Conservation (phyloP, 768 basidiomycete species). For the Mycena olivaceomarginata region DNA sequence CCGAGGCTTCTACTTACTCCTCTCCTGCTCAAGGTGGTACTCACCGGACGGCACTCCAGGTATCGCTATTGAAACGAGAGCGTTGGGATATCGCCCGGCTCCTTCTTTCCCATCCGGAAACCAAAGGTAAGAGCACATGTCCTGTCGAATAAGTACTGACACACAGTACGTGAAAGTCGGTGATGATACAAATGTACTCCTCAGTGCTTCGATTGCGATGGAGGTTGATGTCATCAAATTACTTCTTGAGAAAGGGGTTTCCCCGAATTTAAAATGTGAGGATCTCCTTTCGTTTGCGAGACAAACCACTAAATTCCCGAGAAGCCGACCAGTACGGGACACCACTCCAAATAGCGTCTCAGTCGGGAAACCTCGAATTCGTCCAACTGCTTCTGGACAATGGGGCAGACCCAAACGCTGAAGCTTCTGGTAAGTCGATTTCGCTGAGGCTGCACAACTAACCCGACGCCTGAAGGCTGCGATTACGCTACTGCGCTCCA, state of each 20-base stretch:
- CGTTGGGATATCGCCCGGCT: background rate
- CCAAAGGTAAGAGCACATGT: background rate
- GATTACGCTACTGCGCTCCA: background rate
- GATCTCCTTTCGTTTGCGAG: background rate
- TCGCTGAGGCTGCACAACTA: background rate
- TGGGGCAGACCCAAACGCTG: background rate
- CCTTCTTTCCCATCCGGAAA: background rate
- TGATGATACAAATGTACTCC: background rate
- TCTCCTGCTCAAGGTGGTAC: background rate
- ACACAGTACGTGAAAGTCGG: background rate
- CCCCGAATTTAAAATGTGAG: background rate
- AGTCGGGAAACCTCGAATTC: background rate
- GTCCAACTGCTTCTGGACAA: background rate
- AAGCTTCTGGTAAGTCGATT: background rate
- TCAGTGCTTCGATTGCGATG: background rate
- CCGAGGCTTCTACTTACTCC: background rate
- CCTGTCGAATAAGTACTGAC: background rate
- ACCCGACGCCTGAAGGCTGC: background rate
- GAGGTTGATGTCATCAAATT: background rate
- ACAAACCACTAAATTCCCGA: background rate
- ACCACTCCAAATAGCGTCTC: background rate
- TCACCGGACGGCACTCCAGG: background rate
- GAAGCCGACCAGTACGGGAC: background rate
- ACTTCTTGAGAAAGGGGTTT: background rate
- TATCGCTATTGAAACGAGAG: background rate